Percentiles rank a stretch among this genome's conserved stretches.
phyloP scores from a whole-genome alignment of 768 basidiomycete species.

The Xerocomellus amylosporus region DNA sequence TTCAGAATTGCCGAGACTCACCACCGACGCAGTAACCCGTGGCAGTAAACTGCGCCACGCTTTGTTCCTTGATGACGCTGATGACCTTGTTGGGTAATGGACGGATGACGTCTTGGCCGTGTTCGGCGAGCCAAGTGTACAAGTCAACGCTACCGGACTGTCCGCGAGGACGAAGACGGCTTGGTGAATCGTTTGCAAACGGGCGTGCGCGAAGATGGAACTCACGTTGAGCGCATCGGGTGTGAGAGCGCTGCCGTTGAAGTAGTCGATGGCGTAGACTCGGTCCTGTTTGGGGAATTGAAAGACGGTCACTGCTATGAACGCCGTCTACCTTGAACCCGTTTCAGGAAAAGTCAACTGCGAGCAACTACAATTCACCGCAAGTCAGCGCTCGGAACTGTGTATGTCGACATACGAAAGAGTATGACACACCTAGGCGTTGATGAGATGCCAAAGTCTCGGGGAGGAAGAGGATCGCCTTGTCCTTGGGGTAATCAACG shows the following conservation, averaged over 20 bases:
- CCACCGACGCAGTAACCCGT: constrained; percentile 73
- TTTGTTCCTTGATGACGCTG: constrained; percentile 52
- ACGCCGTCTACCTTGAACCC: constrained; percentile 33
- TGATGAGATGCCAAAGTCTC: constrained; percentile 54
- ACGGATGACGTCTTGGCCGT: constrained; percentile 40
- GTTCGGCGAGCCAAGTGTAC: constrained; percentile 39
- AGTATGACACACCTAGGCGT: constrained; percentile 37
- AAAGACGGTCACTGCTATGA: background rate
- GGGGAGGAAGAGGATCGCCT: constrained; percentile 52
- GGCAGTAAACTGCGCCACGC: constrained; percentile 56
- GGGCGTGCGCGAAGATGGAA: background rate
- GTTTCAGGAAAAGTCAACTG: constrained; percentile 42
- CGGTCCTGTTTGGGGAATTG: constrained; percentile 3
- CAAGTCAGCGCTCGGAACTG: background rate
- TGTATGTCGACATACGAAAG: background rate
- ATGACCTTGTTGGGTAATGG: constrained; percentile 57
- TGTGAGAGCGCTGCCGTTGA: constrained; percentile 28
- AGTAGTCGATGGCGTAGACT: constrained; percentile 26
- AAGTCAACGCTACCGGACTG: constrained; percentile 24
- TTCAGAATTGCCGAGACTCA: constrained; percentile 22
- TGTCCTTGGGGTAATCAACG: constrained; percentile 49
- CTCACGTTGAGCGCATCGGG: constrained; percentile 15
- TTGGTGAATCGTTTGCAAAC: background rate
- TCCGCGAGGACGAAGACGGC: background rate
- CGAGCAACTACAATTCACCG: constrained; percentile 34